These are phyloP conservation scores for Aegilops tauschii DNA, from an alignment of 176 grass and related monocot genomes.

Conservation along the genomic window DNA sequence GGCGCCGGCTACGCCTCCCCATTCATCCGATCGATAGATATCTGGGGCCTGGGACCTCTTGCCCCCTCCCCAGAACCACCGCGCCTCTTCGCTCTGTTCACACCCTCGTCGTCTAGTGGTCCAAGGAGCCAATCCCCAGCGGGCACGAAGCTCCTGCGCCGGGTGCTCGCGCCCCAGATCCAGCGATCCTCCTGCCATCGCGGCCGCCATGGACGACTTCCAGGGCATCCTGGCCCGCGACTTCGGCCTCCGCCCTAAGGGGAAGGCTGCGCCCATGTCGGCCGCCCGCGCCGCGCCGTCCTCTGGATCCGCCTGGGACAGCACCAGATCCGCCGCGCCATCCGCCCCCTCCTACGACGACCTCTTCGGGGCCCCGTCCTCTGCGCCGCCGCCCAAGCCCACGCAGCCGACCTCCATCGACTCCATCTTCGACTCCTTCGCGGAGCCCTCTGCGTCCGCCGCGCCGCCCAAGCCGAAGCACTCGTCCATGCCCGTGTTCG, in stretches of 20 bases:
- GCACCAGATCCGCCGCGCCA: constrained; percentile 51
- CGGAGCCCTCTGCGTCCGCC: constrained; percentile 6
- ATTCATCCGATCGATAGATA: neutral
- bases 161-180: constrained; percentile 7
- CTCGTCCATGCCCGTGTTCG: constrained; percentile 44
- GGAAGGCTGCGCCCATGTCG: constrained; percentile 67
- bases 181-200: neutral
- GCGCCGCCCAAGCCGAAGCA: constrained; percentile 39
- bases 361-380: constrained; percentile 44
- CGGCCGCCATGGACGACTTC: constrained; percentile 52
- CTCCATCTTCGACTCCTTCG: constrained; percentile 49
- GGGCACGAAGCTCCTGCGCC: neutral
- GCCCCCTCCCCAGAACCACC: neutral
- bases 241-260: constrained; percentile 62
- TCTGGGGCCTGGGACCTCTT: neutral
- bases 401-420: constrained; percentile 36
- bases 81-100: neutral
- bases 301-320: constrained; percentile 32
- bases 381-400: constrained; percentile 25
- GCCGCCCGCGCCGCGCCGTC: constrained; percentile 39
- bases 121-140: neutral
- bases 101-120: neutral
- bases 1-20: neutral
- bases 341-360: constrained; percentile 58
- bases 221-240: constrained; percentile 56